phyloP scores from a whole-genome alignment of 2,329 filamentous ascomycete genomes.

The Fusarium nelsonii region DNA sequence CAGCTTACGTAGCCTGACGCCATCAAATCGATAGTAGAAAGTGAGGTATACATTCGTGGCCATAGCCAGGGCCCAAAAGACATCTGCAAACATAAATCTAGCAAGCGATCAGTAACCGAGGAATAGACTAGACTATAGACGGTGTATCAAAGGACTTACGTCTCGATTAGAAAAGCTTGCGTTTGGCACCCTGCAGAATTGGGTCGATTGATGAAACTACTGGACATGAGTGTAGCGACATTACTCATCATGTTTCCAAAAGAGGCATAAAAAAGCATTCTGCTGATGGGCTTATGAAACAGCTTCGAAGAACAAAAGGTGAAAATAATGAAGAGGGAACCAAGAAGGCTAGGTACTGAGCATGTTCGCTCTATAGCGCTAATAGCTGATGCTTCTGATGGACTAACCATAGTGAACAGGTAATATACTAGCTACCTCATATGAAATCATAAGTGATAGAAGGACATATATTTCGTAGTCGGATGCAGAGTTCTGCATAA shows the following conservation, averaged over 20 bases:
- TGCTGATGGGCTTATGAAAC: constrained; percentile 17
- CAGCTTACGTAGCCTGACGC: not conserved
- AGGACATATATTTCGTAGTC: not conserved
- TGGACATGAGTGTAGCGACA: constrained; percentile 18
- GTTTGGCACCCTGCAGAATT: constrained; percentile 16
- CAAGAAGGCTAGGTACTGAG: constrained; percentile 16
- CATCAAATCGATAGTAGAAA: constrained; percentile 18
- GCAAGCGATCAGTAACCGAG: not conserved
- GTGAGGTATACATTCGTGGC: constrained; percentile 16
- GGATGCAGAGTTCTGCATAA: not conserved
- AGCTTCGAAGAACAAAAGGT: constrained; percentile 18
- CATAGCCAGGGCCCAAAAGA: constrained; percentile 25
- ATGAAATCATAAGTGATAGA: not conserved
- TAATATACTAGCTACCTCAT: not conserved
- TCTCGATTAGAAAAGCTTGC: constrained; percentile 20
- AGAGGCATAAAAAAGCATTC: constrained; percentile 22
- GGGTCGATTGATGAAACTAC: not conserved
- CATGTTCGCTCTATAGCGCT: constrained; percentile 24
- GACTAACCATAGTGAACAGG: not conserved
- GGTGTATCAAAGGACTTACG: not conserved
- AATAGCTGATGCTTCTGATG: constrained; percentile 1
- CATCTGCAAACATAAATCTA: constrained; percentile 25
- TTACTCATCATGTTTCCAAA: constrained; percentile 27
- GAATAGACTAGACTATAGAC: not conserved
- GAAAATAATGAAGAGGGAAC: constrained; percentile 6